These are phyloP conservation scores for Alternaria sp. DNA, from an alignment of 2,329 filamentous ascomycete genomes.

Conservation along the genomic window DNA sequence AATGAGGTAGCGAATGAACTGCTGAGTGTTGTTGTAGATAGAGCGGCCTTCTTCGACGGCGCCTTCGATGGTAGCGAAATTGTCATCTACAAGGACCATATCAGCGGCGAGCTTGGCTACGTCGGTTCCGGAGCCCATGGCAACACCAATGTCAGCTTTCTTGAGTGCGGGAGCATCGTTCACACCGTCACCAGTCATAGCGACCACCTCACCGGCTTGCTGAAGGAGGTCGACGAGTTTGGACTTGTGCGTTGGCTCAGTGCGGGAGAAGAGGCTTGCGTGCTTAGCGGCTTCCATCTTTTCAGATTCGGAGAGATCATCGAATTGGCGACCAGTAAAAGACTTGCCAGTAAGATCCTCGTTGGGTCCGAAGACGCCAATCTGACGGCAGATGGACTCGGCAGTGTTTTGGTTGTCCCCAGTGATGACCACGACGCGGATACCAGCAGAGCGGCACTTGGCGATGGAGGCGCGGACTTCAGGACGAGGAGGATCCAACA, in stretches of 20 bases:
- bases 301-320: constrained; percentile 77
- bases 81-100: constrained; percentile 98
- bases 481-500: constrained; percentile 94
- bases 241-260: constrained; percentile 96
- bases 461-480: constrained; percentile 86
- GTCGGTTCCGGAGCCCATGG: constrained; percentile 97
- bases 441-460: constrained; percentile 91
- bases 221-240: constrained; percentile 96
- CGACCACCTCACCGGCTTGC: constrained; percentile 89
- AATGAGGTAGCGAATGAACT: constrained; percentile 98
- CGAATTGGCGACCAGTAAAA: constrained; percentile 94
- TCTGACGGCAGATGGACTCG: constrained; percentile 96
- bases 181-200: constrained; percentile 98
- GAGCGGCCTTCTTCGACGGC: constrained; percentile 96
- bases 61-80: constrained; percentile 96
- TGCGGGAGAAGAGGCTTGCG: constrained; percentile 92
- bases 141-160: constrained; percentile 98
- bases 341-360: constrained; percentile 92
- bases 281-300: constrained; percentile 83
- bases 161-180: constrained; percentile 98
- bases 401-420: constrained; percentile 98
- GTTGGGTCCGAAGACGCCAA: constrained; percentile 83
- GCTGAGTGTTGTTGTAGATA: constrained; percentile 99
- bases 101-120: constrained; percentile 96
- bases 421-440: constrained; percentile 96